Percentiles rank a stretch among this genome's conserved stretches.
phyloP scores from a whole-genome alignment of 345 rosid species.

The Turnera subulata region DNA sequence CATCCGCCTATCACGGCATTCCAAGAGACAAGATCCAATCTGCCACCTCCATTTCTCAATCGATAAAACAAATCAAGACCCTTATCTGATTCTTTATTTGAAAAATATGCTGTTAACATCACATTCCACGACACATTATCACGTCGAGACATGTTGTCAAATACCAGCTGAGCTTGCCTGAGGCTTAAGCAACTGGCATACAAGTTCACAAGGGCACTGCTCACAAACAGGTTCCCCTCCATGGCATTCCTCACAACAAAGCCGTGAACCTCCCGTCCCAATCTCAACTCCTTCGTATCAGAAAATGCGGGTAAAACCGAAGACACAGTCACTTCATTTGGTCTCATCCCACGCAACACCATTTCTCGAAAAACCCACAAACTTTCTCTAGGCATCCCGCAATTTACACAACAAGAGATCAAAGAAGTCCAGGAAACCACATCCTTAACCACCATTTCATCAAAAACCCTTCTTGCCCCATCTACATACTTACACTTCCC shows the following conservation, averaged over 20 bases:
- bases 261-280: constrained; percentile 28
- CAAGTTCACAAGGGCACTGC: constrained; percentile 29
- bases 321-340: constrained; percentile 24
- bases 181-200: constrained; percentile 25
- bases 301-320: constrained; percentile 22
- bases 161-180: constrained; percentile 16
- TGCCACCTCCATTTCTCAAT: constrained; percentile 19
- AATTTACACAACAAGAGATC: constrained; percentile 23
- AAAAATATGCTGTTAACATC: constrained; percentile 19
- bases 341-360: constrained; percentile 18
- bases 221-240: constrained; percentile 19
- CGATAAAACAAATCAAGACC: constrained; percentile 24
- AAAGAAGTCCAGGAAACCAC: constrained; percentile 30
- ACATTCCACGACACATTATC: constrained; percentile 31
- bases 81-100: constrained; percentile 21
- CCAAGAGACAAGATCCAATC: constrained; percentile 27
- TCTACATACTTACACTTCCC: constrained; percentile 21
- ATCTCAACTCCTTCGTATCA: constrained; percentile 15
- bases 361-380: constrained; percentile 17
- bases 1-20: constrained; percentile 44
- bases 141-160: constrained; percentile 15
- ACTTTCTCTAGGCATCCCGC: constrained; percentile 14
- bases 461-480: constrained; percentile 21
- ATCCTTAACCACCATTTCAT: constrained; percentile 15
- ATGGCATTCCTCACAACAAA: constrained; percentile 21